Evolutionary conservation across 805 yeast genomes (phyloP).

Genomic region (Scheffersomyces amazonensis): DNA sequence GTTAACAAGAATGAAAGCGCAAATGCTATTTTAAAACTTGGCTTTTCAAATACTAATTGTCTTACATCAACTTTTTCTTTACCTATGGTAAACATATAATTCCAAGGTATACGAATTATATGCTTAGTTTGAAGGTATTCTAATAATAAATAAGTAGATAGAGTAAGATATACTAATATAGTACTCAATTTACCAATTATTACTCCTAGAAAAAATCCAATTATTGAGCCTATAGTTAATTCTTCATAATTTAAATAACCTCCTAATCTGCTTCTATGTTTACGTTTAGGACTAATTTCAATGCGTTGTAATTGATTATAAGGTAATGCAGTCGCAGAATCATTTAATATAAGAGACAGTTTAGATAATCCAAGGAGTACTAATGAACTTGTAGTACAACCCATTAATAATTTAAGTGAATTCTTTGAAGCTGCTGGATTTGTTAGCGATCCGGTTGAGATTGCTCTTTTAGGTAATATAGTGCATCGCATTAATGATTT

Average conservation of each 20-base stretch:
- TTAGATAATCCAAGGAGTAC: background rate
- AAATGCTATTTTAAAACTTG: constrained; percentile 61
- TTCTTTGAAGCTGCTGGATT: background rate
- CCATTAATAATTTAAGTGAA: background rate
- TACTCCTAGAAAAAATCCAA: constrained; percentile 58
- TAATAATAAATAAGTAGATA: constrained; percentile 40
- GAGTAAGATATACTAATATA: constrained; percentile 47
- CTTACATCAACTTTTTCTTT: constrained; percentile 41
- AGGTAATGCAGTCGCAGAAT: background rate
- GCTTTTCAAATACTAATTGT: constrained; percentile 53
- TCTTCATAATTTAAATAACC: constrained; percentile 58
- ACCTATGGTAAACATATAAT: constrained; percentile 29
- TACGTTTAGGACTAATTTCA: background rate
- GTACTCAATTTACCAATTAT: constrained; percentile 60
- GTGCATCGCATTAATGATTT: no score
- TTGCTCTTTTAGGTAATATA: no score
- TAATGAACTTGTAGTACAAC: background rate
- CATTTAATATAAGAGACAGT: background rate
- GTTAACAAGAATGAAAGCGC: constrained; percentile 54
- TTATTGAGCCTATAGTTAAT: constrained; percentile 59
- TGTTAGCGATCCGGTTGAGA: no score
- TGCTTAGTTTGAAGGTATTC: constrained; percentile 60
- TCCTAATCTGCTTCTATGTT: constrained; percentile 24
- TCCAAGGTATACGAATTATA: constrained; percentile 47
- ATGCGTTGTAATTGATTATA: background rate